These are phyloP conservation scores for Triticum urartu DNA, from an alignment of 176 grass and related monocot species.

Conservation along the genomic window DNA sequence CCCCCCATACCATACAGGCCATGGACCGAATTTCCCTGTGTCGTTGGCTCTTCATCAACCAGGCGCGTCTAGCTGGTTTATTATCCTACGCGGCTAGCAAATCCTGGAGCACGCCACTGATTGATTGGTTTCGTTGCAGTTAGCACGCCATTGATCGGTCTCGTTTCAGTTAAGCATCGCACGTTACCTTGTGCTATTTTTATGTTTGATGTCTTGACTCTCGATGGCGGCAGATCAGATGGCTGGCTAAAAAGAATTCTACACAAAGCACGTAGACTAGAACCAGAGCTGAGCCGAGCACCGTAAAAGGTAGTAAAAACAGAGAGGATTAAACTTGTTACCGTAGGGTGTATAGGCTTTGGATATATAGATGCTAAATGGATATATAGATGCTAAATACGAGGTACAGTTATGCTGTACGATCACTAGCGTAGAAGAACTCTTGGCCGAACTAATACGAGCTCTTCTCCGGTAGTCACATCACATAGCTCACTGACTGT, in stretches of 20 bases:
- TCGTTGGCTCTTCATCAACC: neutral
- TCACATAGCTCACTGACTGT: neutral
- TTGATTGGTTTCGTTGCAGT: no score
- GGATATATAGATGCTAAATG: neutral
- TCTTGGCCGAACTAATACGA: neutral
- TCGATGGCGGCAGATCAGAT: no score
- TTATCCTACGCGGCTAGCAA: no score
- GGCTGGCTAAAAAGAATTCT: neutral
- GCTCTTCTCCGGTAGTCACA: neutral
- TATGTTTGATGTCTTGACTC: neutral
- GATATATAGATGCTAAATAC: neutral
- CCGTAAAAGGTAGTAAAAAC: neutral
- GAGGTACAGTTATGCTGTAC: conserved; percentile 19
- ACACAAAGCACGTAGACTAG: neutral
- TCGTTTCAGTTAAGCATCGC: no score
- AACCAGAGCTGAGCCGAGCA: neutral
- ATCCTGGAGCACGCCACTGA: no score
- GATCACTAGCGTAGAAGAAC: neutral
- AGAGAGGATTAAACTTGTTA: neutral
- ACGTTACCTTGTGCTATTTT: neutral
- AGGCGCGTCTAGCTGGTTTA: neutral
- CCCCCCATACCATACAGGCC: no score
- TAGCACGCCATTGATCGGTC: no score
- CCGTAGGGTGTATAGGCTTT: no score
- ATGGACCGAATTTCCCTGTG: no score